phyloP scores from a whole-genome alignment of 2,329 filamentous ascomycete genomes.

The Annulohypoxylon truncatum region DNA sequence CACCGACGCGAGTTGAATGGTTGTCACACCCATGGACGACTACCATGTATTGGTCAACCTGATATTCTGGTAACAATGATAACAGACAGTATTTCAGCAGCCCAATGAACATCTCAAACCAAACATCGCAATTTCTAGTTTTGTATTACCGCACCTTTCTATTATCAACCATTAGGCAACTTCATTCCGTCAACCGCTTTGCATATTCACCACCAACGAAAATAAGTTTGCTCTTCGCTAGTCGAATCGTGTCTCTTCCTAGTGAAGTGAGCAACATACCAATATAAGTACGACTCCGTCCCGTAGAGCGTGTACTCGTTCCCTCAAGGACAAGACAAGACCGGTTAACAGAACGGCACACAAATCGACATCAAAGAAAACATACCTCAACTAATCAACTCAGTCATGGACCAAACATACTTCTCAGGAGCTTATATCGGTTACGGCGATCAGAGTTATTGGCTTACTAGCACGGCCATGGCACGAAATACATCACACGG shows the following conservation, averaged over 20 bases:
- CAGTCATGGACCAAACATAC: slow-evolving; percentile 30
- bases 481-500: slow-evolving; percentile 38
- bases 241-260: slow-evolving; percentile 18
- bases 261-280: slow-evolving; percentile 18
- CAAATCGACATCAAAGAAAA: slow-evolving; percentile 11
- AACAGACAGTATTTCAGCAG: slow-evolving; percentile 30
- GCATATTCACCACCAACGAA: slow-evolving; percentile 10
- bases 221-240: slow-evolving; percentile 27
- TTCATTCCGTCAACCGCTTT: slow-evolving; percentile 21
- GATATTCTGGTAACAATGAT: slow-evolving; percentile 26
- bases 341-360: slow-evolving; percentile 30
- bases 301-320: slow-evolving; percentile 14
- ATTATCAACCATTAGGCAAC: slow-evolving; percentile 29
- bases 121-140: slow-evolving; percentile 27
- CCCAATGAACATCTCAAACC: slow-evolving; percentile 28
- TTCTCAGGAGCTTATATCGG: slow-evolving; percentile 27
- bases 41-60: slow-evolving; percentile 26
- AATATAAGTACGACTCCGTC: slow-evolving; percentile 31
- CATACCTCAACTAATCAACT: not conserved
- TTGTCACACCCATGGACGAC: slow-evolving; percentile 27
- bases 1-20: slow-evolving; percentile 23
- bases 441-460: slow-evolving; percentile 27
- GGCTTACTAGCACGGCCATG: slow-evolving; percentile 40
- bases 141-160: slow-evolving; percentile 38
- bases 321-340: slow-evolving; percentile 6